Percentiles rank a stretch among this genome's conserved stretches.
phyloP scores from a whole-genome alignment of 176 grass and related monocot species.

The Ensete ventricosum region DNA sequence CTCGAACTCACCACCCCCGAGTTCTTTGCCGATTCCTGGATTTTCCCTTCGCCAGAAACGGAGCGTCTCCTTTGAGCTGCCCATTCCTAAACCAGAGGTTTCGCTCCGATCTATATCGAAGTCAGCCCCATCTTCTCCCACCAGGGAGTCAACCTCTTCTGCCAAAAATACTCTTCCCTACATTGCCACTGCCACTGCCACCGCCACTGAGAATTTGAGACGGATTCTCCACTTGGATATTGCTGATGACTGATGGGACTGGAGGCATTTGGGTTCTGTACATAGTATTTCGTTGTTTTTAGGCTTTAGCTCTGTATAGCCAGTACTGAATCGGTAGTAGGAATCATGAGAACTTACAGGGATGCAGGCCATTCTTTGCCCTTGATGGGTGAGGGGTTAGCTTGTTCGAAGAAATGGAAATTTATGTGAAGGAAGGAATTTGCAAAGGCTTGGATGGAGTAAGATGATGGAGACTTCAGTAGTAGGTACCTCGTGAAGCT shows the following conservation, averaged over 20 bases:
- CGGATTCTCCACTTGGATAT: constrained; percentile 64
- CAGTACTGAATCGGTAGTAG: no score
- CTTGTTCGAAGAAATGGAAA: no score
- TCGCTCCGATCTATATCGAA: constrained; percentile 35
- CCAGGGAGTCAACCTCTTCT: constrained; percentile 27
- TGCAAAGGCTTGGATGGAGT: no score
- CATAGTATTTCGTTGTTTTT: constrained; percentile 25
- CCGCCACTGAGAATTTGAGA: constrained; percentile 73
- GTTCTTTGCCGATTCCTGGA: constrained; percentile 76
- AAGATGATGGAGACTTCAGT: no score
- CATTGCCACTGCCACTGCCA: constrained; percentile 32
- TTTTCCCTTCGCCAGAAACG: constrained; percentile 76
- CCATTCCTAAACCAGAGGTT: constrained; percentile 15
- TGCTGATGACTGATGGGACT: constrained; percentile 23
- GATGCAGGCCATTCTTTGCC: no score
- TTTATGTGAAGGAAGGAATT: no score
- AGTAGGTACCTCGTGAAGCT: no score
- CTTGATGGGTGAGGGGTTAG: no score
- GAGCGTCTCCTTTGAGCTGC: constrained; percentile 58
- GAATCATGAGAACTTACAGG: no score
- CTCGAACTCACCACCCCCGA: constrained; percentile 79
- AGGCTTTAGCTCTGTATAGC: background rate
- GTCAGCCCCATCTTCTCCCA: constrained; percentile 66
- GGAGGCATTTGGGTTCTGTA: constrained; percentile 7
- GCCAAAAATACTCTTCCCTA: constrained; percentile 29